Base-by-base conservation (phyloP, 345 rosid genomes). In the Eucalyptus tenuipes region DNA sequence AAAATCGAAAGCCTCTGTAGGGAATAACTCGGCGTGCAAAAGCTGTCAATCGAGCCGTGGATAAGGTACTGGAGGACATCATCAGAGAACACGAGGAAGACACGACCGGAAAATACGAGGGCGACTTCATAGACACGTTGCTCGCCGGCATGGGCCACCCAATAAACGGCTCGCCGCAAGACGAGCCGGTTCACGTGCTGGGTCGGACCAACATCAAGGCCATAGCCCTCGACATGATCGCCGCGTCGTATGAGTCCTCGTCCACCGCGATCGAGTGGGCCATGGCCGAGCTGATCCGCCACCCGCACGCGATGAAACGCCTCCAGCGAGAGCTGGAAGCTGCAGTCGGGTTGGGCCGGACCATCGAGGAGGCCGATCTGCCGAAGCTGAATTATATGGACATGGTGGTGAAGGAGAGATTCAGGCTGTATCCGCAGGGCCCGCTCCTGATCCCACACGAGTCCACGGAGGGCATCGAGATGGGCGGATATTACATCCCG, bases 151-250 rank as follows among this genome's bases (percentile, higher is more conserved):
- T 88, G 52, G 33, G 48, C 79, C 49, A n/a, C 22, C 24, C 52
- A 16, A 17, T 49, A 11, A 29, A 45, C 13, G 22, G 85, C 22
- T 61, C 45, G 29, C 44, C 45, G 42, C 53, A 31, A 7, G 80
- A 47, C 47, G 89, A 85, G 80, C 25, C 24, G 18, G 59, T 17
- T 3, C 50, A 75, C 44, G n/a, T 37, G 5, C 24, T 84, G 57
- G 88, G 89, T 50, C 49, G 90, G 88, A n/a, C 88, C 14, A 66
- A 90, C 18, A 75, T 92, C 31, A 91, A 92, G 53, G 90, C 91
- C 17, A 68, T 91, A 25, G 49, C 89, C n/a, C 57, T 90, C n/a
- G 94, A 92, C 90, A 89, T 91, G 82, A 79, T 92, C 18, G 85
- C 80, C 18, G 91, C 86, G 3, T 79, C 91, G 8, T n/a, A 88